Conservation (phyloP, 768 basidiomycete species). For the Russula vinacea region DNA sequence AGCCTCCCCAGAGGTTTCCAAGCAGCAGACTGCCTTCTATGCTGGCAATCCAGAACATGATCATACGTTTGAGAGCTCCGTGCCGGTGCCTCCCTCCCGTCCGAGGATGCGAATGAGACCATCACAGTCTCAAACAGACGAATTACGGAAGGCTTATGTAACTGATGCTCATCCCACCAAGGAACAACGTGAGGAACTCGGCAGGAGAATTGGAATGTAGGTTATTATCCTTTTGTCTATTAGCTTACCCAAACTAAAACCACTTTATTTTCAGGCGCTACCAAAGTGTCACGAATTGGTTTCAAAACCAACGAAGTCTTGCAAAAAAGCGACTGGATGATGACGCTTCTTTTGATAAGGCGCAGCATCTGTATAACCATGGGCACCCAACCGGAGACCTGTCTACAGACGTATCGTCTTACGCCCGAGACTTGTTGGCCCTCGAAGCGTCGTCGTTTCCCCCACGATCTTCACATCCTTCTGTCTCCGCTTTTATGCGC, state of each 20-base stretch:
- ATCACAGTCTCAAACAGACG: conserved; percentile 60
- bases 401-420: conserved; percentile 29
- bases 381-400: conserved; percentile 27
- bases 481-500: conserved; percentile 39
- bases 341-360: conserved; percentile 39
- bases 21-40: conserved; percentile 43
- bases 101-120: conserved; percentile 65
- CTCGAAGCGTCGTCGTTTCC: conserved; percentile 35
- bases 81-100: conserved; percentile 42
- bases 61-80: conserved; percentile 47
- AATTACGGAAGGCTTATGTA: conserved; percentile 63
- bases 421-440: conserved; percentile 36
- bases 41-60: conserved; percentile 49
- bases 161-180: conserved; percentile 63
- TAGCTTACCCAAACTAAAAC: conserved; percentile 13
- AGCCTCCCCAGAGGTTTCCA: conserved; percentile 35
- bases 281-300: conserved; percentile 82
- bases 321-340: conserved; percentile 70
- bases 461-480: conserved; percentile 43
- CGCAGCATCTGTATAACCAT: conserved; percentile 34
- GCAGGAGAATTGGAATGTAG: conserved; percentile 72
- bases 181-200: conserved; percentile 63
- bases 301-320: conserved; percentile 79
- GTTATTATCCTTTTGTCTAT: conserved; percentile 35
- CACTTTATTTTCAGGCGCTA: conserved; percentile 55